phyloP scores from a whole-genome alignment of 352 stramenopile species.

The Globisporangium megalacanthum region DNA sequence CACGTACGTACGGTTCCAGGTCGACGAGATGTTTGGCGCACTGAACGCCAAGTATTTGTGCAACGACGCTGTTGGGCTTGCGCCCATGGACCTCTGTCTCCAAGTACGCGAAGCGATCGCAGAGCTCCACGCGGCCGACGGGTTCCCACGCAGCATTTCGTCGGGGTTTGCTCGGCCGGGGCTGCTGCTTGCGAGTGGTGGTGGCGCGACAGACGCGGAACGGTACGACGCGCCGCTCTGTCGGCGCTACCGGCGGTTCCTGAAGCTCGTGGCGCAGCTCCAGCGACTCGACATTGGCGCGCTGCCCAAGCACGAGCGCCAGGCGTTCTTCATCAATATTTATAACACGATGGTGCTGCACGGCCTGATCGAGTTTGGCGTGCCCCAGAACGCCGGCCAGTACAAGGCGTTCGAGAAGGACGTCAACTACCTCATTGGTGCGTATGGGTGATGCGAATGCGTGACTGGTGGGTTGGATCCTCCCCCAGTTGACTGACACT shows the following conservation, averaged over 20 bases:
- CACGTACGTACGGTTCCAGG: constrained; percentile 79
- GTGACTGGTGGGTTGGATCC: not conserved
- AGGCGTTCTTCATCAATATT: constrained; percentile 88
- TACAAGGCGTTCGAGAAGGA: constrained; percentile 83
- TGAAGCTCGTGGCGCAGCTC: constrained; percentile 57
- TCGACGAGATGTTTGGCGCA: constrained; percentile 75
- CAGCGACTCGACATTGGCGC: constrained; percentile 68
- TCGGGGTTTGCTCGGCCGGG: constrained; percentile 51
- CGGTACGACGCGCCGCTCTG: constrained; percentile 55
- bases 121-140: constrained; percentile 55
- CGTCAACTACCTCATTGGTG: constrained; percentile 71
- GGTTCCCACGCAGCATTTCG: constrained; percentile 65
- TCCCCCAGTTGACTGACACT: too few relatives aligned
- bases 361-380: constrained; percentile 77
- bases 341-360: constrained; percentile 88
- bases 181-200: constrained; percentile 10
- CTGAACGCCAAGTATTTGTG: constrained; percentile 80
- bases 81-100: constrained; percentile 69
- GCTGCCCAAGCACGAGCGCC: constrained; percentile 77
- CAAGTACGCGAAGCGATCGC: constrained; percentile 56
- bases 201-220: constrained; percentile 16
- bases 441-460: not conserved
- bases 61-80: constrained; percentile 31
- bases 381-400: constrained; percentile 79
- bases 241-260: constrained; percentile 66